These are phyloP conservation scores for Globisporangium barbulae DNA, from an alignment of 352 stramenopile species.

Conservation along the genomic window DNA sequence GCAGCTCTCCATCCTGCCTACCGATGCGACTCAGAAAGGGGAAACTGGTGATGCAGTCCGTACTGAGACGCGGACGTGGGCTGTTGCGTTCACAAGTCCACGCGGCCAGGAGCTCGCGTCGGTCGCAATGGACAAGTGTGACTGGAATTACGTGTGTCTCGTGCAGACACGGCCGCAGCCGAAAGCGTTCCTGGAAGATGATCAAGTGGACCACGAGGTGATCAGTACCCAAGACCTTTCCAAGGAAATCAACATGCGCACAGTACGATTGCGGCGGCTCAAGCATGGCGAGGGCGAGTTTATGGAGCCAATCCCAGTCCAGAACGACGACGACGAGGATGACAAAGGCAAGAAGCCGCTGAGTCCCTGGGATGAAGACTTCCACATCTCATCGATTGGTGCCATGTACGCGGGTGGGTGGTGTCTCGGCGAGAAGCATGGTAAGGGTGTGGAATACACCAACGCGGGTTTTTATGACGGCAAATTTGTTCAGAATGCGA, in stretches of 20 bases:
- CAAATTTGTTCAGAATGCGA: constrained; percentile 42
- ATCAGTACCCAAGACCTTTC: constrained; percentile 44
- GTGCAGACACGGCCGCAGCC: constrained; percentile 52
- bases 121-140: constrained; percentile 49
- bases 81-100: constrained; percentile 44
- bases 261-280: constrained; percentile 46
- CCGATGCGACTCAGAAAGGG: constrained; percentile 17
- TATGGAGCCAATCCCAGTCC: constrained; percentile 20
- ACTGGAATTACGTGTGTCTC: constrained; percentile 67
- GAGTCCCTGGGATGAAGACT: constrained; percentile 50
- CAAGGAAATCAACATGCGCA: constrained; percentile 67
- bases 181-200: constrained; percentile 53
- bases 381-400: constrained; percentile 66
- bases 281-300: constrained; percentile 51
- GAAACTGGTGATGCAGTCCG: not conserved
- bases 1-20: constrained; percentile 32
- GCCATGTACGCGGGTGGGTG: constrained; percentile 55
- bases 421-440: constrained; percentile 49
- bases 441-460: constrained; percentile 50
- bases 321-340: not conserved
- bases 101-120: constrained; percentile 42
- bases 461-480: constrained; percentile 67
- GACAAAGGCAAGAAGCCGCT: not conserved
- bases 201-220: constrained; percentile 42
- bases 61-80: constrained; percentile 56